Percentiles rank a stretch among this genome's conserved stretches.
These are phyloP conservation scores for Bruguiera sexangula DNA, from an alignment of 345 rosid species.

Conservation along the genomic window DNA sequence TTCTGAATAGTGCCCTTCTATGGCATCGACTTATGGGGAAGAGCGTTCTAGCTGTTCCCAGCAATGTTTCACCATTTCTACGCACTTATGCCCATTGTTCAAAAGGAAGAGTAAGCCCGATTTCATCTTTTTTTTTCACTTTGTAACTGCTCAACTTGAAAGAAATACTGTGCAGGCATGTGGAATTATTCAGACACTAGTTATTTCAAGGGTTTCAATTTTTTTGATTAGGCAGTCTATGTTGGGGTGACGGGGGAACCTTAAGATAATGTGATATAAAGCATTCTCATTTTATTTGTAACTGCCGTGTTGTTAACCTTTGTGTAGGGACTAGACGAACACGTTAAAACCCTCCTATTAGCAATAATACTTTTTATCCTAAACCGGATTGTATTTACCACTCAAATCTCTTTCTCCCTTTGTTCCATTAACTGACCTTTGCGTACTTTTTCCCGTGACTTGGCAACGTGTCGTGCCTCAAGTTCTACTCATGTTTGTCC, in stretches of 20 bases:
- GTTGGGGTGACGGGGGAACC: background rate
- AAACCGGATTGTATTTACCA: no score
- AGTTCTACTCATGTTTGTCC: no score
- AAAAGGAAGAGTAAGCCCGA: constrained; percentile 76
- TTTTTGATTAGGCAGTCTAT: background rate
- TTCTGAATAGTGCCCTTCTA: constrained; percentile 65
- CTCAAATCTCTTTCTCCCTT: no score
- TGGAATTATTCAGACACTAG: background rate
- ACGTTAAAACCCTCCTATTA: no score
- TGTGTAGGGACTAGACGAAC: no score
- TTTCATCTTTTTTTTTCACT: background rate
- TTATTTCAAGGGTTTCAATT: background rate
- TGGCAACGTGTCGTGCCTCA: no score
- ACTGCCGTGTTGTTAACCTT: no score
- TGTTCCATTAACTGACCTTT: no score
- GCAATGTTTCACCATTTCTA: constrained; percentile 52
- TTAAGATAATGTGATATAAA: background rate
- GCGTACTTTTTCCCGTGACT: background rate
- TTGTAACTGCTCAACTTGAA: background rate
- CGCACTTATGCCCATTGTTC: constrained; percentile 91
- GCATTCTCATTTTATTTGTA: constrained; percentile 1
- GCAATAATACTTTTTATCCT: no score
- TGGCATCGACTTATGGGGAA: constrained; percentile 98
- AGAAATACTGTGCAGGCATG: background rate
- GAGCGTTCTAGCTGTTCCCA: constrained; percentile 53